phyloP scores from a whole-genome alignment of 1,139 yeast genomes.

The Yamadazyma diddensiae region DNA sequence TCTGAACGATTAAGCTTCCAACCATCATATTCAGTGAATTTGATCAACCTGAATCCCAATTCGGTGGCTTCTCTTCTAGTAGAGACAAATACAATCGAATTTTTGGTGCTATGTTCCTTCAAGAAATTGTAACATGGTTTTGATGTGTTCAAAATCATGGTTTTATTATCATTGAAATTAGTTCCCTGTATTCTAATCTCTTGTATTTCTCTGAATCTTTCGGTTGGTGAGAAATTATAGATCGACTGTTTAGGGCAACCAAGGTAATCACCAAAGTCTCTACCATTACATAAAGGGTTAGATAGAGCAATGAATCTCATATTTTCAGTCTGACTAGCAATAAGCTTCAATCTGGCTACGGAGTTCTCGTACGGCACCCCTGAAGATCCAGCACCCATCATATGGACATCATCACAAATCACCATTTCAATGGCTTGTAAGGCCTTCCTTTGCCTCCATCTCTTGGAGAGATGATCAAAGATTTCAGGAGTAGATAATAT shows the following conservation, averaged over 20 bases:
- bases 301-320: slow-evolving; percentile 67
- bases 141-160: slow-evolving; percentile 8
- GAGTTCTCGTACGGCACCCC: slow-evolving; percentile 70
- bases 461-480: slow-evolving; percentile 66
- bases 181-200: slow-evolving; percentile 52
- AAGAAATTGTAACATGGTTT: slow-evolving; percentile 40
- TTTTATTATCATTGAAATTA: slow-evolving; percentile 6
- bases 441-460: slow-evolving; percentile 78
- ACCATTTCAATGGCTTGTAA: slow-evolving; percentile 66
- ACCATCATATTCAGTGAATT: slow-evolving; percentile 30
- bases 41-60: slow-evolving; percentile 44
- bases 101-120: slow-evolving; percentile 20
- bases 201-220: slow-evolving; percentile 53
- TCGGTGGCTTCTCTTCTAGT: slow-evolving; percentile 55
- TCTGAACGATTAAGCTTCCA: slow-evolving; percentile 23
- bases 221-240: slow-evolving; percentile 68
- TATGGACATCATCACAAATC: slow-evolving; percentile 76
- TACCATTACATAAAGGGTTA: slow-evolving; percentile 67
- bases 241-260: slow-evolving; percentile 60
- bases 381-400: slow-evolving; percentile 50
- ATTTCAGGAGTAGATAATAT: slow-evolving; percentile 78
- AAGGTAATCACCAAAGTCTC: slow-evolving; percentile 84
- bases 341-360: slow-evolving; percentile 68
- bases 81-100: slow-evolving; percentile 54
- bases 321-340: slow-evolving; percentile 53